Evolutionary conservation across 495 filamentous ascomycete species (phyloP).

Genomic region (Sordaria brevicollis): DNA sequence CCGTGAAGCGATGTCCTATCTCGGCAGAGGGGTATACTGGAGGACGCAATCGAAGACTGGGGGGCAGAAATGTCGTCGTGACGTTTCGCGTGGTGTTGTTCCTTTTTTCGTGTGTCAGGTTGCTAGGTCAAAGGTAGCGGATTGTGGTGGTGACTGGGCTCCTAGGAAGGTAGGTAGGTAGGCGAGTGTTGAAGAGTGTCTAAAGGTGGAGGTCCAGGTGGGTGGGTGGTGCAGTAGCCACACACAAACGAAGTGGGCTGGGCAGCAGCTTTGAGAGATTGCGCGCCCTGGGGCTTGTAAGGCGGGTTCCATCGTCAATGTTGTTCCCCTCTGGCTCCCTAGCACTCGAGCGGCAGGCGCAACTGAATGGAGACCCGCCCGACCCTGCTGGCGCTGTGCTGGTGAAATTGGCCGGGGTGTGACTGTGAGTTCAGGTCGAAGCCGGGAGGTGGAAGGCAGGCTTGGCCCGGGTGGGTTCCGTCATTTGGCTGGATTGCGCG

Average conservation of each 20-base stretch:
- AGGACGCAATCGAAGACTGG: not conserved
- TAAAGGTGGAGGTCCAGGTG: not conserved
- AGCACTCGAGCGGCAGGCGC: not conserved
- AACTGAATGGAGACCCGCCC: not conserved
- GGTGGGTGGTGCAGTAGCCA: not conserved
- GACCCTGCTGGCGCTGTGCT: not conserved
- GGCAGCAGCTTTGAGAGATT: not conserved
- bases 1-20: not conserved
- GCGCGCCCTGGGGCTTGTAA: not conserved
- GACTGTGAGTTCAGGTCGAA: not conserved
- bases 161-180: not conserved
- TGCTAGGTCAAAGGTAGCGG: not conserved
- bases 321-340: not conserved
- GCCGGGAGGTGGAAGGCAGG: not conserved
- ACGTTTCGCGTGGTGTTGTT: not conserved
- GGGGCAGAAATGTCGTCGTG: not conserved
- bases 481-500: not conserved
- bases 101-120: not conserved
- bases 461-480: not conserved
- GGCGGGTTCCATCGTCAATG: not conserved
- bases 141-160: not conserved
- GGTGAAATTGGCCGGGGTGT: not conserved
- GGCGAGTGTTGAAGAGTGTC: not conserved
- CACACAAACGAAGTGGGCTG: not conserved
- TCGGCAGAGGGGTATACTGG: not conserved